Conservation (phyloP, 148 eudicot genomes). For the Rhododendron williamsianum region DNA sequence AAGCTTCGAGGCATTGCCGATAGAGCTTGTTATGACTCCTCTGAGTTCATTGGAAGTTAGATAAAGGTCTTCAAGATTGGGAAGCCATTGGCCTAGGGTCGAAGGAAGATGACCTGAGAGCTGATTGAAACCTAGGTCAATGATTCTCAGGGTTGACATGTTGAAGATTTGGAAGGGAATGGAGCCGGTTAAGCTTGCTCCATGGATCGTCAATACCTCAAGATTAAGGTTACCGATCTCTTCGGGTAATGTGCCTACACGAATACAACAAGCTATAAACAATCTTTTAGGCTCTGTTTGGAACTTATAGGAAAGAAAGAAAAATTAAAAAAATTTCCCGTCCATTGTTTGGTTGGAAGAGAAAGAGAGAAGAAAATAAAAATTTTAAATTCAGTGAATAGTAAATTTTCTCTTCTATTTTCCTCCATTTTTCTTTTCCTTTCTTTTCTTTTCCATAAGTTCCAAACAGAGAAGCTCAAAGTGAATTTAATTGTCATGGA, state of each 20-base stretch:
- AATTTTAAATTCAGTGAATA: too few species aligned
- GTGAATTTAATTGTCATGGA: background rate
- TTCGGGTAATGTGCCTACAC: slow-evolving; percentile 1
- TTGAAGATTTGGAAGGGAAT: slow-evolving; percentile 17
- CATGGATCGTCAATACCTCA: background rate
- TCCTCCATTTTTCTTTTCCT: too few species aligned
- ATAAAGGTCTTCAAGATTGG: slow-evolving; percentile 1
- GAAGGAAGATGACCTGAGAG: slow-evolving; percentile 14
- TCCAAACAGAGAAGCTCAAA: background rate
- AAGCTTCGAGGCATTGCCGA: slow-evolving; percentile 19
- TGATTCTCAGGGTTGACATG: background rate
- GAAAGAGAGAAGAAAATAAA: too few species aligned
- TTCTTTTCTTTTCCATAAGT: too few species aligned
- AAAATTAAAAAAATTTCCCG: too few species aligned
- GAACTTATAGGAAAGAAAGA: too few species aligned
- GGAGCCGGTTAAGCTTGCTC: background rate
- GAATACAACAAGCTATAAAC: background rate
- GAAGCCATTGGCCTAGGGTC: slow-evolving; percentile 1
- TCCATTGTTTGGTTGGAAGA: too few species aligned
- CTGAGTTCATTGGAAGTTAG: slow-evolving; percentile 6
- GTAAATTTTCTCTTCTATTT: too few species aligned
- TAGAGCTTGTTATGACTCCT: slow-evolving; percentile 20
- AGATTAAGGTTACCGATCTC: slow-evolving; percentile 12
- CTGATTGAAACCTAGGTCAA: background rate
- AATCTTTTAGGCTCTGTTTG: too few species aligned